A percentile compares a stretch with the other conserved stretches of the same genome.
Conservation (phyloP, 1,284 basidiomycete species). For the Microstroma glucosiphilum region DNA sequence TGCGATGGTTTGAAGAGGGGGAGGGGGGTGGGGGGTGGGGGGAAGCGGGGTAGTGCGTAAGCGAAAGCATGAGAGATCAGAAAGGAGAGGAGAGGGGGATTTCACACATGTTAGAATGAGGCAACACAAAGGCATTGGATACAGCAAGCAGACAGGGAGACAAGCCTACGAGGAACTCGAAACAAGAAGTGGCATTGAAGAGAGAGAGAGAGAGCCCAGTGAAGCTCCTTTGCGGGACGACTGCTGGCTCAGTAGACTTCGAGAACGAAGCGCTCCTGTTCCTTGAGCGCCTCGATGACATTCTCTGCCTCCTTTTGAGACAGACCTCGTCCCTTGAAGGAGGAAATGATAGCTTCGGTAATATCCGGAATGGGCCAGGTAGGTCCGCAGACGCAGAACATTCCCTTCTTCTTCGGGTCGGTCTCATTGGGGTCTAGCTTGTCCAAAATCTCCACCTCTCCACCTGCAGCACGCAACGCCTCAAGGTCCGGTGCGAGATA, state of each 20-base stretch:
- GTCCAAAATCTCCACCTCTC: slow-evolving; percentile 55
- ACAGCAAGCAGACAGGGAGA: too few relatives aligned
- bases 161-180: too few relatives aligned
- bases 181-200: too few relatives aligned
- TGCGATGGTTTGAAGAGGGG: slow-evolving; percentile 4
- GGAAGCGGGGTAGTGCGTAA: not conserved
- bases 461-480: slow-evolving; percentile 58
- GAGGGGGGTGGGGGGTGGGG: not conserved
- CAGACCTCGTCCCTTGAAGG: slow-evolving; percentile 64
- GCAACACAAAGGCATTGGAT: not conserved
- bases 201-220: too few relatives aligned
- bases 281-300: slow-evolving; percentile 85
- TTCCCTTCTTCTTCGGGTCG: slow-evolving; percentile 49
- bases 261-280: slow-evolving; percentile 92
- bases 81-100: not conserved
- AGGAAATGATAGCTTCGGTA: slow-evolving; percentile 78
- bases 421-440: slow-evolving; percentile 17
- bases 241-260: slow-evolving; percentile 61
- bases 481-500: slow-evolving; percentile 43
- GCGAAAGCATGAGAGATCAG: not conserved
- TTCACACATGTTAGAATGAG: not conserved
- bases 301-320: slow-evolving; percentile 66
- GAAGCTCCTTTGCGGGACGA: too few relatives aligned
- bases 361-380: slow-evolving; percentile 99
- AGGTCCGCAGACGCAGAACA: slow-evolving; percentile 94